A percentile compares a stretch with the other conserved stretches of the same genome.
Evolutionary conservation across 1,284 basidiomycete genomes (phyloP).

Genomic region (Quambalaria eucalypti): DNA sequence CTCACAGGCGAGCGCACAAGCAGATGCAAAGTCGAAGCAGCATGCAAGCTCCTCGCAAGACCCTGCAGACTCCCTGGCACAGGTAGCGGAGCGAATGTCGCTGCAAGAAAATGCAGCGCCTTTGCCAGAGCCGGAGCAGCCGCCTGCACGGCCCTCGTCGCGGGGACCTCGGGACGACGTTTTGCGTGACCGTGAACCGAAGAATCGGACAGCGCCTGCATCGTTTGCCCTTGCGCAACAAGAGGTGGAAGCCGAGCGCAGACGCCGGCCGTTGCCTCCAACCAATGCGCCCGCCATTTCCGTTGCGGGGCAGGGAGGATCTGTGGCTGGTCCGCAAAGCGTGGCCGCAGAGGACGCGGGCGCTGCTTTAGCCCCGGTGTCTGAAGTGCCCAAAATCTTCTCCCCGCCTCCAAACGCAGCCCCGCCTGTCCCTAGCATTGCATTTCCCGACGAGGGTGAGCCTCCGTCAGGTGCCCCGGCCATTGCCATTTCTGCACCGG

Average conservation of each 20-base stretch:
- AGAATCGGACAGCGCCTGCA: background rate
- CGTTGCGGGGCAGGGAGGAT: background rate
- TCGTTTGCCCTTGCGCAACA: background rate
- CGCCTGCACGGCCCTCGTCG: slow-evolving; percentile 6
- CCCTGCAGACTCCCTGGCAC: background rate
- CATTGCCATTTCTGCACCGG: slow-evolving; percentile 7
- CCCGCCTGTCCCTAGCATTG: slow-evolving; percentile 3
- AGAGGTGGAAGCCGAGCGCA: background rate
- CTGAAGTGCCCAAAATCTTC: slow-evolving; percentile 1
- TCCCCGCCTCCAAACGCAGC: slow-evolving; percentile 2
- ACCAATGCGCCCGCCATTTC: background rate
- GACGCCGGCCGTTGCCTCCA: background rate
- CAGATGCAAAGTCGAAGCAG: background rate
- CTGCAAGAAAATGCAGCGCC: slow-evolving; percentile 3
- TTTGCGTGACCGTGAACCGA: background rate
- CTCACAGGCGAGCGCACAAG: background rate
- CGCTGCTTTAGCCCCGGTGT: background rate
- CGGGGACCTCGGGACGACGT: slow-evolving; percentile 8
- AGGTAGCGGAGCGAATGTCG: background rate
- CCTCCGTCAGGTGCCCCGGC: background rate
- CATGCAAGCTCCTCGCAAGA: background rate
- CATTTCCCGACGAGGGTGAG: slow-evolving; percentile 1
- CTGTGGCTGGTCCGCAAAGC: background rate
- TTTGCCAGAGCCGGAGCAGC: background rate
- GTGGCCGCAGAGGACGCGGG: background rate